phyloP scores from a whole-genome alignment of 2,329 filamentous ascomycete species.

The Pseudogymnoascus sp. region DNA sequence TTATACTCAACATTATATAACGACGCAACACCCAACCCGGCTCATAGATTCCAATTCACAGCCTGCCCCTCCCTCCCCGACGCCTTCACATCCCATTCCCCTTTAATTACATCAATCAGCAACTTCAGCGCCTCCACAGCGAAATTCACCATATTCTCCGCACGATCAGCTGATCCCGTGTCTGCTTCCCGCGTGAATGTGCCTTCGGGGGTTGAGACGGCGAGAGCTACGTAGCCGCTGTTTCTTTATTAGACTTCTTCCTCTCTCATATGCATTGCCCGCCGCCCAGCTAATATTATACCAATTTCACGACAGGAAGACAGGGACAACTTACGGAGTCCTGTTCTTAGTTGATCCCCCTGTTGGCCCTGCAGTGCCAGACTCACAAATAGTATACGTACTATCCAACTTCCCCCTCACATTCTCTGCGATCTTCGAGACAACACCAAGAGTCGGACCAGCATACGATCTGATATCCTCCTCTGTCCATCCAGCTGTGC shows the following conservation, averaged over 20 bases:
- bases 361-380: conserved; percentile 56
- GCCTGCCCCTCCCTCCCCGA: background rate
- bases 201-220: conserved; percentile 46
- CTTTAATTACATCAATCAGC: conserved; percentile 46
- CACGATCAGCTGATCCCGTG: conserved; percentile 45
- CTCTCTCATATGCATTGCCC: background rate
- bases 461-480: conserved; percentile 42
- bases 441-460: conserved; percentile 52
- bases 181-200: conserved; percentile 46
- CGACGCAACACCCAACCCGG: no score
- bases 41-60: background rate
- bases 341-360: conserved; percentile 48
- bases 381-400: conserved; percentile 52
- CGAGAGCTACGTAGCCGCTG: conserved; percentile 54
- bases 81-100: conserved; percentile 15
- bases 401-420: conserved; percentile 45
- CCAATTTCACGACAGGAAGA: background rate
- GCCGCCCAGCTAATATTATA: background rate
- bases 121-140: conserved; percentile 48
- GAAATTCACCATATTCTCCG: conserved; percentile 56
- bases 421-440: conserved; percentile 46
- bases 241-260: background rate
- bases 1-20: background rate
- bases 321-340: conserved; percentile 36
- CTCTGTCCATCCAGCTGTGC: conserved; percentile 48